phyloP scores from a whole-genome alignment of 352 stramenopile species.

The Phytopythium aichiense region DNA sequence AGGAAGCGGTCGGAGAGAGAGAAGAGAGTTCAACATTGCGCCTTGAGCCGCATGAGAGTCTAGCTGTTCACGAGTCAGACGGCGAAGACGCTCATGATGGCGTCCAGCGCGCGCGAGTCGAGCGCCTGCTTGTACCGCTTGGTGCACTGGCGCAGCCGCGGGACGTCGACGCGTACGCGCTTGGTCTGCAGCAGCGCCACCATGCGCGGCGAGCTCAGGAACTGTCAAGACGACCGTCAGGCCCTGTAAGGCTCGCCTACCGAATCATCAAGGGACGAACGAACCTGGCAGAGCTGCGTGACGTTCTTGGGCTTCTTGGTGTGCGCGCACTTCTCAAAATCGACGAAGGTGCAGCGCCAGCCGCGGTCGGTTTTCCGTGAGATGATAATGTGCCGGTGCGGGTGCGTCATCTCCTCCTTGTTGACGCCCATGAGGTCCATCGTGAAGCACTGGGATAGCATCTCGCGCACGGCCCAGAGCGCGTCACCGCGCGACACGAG shows the following conservation, averaged over 20 bases:
- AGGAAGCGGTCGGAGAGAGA: neutral
- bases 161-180: constrained; percentile 33
- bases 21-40: neutral
- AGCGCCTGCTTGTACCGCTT: constrained; percentile 65
- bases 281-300: constrained; percentile 71
- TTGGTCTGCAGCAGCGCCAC: constrained; percentile 40
- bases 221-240: constrained; percentile 21
- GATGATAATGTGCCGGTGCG: constrained; percentile 69
- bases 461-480: constrained; percentile 52
- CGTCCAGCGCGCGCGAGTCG: constrained; percentile 28
- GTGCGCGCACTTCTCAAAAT: constrained; percentile 74
- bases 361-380: neutral
- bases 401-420: constrained; percentile 83
- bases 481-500: constrained; percentile 26
- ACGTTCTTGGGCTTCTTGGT: constrained; percentile 75
- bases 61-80: constrained; percentile 2
- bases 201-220: constrained; percentile 64
- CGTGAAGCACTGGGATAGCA: constrained; percentile 70
- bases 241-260: neutral
- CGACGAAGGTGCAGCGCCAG: constrained; percentile 63
- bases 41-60: neutral
- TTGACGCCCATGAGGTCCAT: constrained; percentile 72
- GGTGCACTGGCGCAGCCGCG: constrained; percentile 41
- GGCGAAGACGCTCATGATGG: constrained; percentile 42
- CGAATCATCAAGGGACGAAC: neutral